A percentile compares a stretch with the other conserved stretches of the same genome.
These are phyloP conservation scores for Wolfiporia cocos DNA, from an alignment of 1,284 basidiomycete genomes.

Conservation along the genomic window DNA sequence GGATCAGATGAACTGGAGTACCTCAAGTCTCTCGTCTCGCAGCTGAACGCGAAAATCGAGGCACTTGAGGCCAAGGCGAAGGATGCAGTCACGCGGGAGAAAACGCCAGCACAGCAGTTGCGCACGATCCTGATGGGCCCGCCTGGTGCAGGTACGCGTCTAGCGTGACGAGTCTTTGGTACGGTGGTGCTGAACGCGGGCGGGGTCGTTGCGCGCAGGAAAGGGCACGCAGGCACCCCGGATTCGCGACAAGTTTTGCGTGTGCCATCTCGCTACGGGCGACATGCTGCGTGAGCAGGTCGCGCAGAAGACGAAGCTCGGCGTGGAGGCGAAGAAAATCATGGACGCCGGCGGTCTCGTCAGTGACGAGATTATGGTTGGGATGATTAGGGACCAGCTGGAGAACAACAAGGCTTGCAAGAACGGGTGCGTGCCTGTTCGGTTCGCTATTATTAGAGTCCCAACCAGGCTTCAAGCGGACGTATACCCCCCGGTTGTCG, in stretches of 20 bases:
- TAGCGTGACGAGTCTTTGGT: neutral
- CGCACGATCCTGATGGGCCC: constrained; percentile 93
- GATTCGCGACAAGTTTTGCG: constrained; percentile 89
- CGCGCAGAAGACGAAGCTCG: constrained; percentile 79
- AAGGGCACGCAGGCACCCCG: constrained; percentile 98
- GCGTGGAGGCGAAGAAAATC: constrained; percentile 93
- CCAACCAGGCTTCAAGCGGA: no score
- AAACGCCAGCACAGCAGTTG: constrained; percentile 74
- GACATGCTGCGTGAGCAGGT: constrained; percentile 99
- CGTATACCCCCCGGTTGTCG: no score
- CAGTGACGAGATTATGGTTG: constrained; percentile 94
- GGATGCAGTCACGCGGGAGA: constrained; percentile 32
- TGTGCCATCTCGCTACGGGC: constrained; percentile 97
- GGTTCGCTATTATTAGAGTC: no score
- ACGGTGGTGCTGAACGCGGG: neutral
- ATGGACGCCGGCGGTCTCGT: constrained; percentile 96
- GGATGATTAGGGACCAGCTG: constrained; percentile 96
- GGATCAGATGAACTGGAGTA: constrained; percentile 76
- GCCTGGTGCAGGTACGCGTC: constrained; percentile 83
- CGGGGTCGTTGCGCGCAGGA: constrained; percentile 40
- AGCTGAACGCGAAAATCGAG: constrained; percentile 78
- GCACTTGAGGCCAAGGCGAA: constrained; percentile 64
- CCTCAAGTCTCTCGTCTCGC: constrained; percentile 81
- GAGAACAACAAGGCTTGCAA: constrained; percentile 91
- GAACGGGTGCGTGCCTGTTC: constrained; percentile 73